These are phyloP conservation scores for Sequoiadendron giganteum DNA, from an alignment of 75 land plant genomes.

Conservation along the genomic window DNA sequence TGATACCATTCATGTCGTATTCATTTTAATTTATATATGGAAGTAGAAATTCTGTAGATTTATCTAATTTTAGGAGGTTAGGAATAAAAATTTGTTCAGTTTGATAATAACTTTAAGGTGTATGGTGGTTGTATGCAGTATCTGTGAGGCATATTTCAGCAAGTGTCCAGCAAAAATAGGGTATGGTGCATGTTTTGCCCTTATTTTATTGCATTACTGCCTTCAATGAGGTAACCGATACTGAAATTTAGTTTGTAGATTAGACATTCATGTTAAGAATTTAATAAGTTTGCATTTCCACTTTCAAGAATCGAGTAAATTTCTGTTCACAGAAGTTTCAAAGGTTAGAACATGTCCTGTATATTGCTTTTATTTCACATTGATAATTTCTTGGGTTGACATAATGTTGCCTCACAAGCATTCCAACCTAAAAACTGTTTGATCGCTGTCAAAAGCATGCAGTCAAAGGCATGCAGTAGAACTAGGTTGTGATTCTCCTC, in stretches of 20 bases:
- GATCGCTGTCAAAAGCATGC: too few species aligned
- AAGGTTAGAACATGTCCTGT: not conserved
- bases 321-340: not conserved
- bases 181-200: conserved; percentile 30
- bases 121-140: conserved; percentile 44
- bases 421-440: too few species aligned
- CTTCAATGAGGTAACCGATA: not conserved
- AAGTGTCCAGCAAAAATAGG: conserved; percentile 86
- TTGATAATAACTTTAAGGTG: not conserved
- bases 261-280: not conserved
- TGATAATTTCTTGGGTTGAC: not conserved
- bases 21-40: not conserved
- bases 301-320: not conserved
- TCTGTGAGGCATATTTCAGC: conserved; percentile 94
- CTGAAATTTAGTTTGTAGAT: not conserved
- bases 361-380: not conserved
- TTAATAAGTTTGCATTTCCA: not conserved
- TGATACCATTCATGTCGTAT: not conserved
- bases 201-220: not conserved
- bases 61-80: not conserved
- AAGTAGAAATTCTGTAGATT: not conserved
- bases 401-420: too few species aligned
- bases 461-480: too few species aligned
- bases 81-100: not conserved
- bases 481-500: too few species aligned